A percentile compares a stretch with the other conserved stretches of the same genome.
phyloP scores from a whole-genome alignment of 805 yeast genomes.

The Sugiyamaella chiloensis region DNA sequence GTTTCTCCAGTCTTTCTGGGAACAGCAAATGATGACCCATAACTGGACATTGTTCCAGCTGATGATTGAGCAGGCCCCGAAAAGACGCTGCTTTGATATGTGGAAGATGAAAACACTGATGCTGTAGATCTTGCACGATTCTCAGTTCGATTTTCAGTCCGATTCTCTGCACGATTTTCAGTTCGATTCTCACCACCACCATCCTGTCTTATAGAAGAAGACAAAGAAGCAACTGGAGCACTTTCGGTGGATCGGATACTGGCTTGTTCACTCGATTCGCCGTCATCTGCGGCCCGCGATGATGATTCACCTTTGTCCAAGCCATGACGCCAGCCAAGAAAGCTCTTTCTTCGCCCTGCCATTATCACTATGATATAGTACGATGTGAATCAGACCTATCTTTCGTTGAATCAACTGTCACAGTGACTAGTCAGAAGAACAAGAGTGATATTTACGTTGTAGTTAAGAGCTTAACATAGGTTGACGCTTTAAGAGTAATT shows the following conservation, averaged over 20 bases:
- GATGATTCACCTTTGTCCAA: neutral
- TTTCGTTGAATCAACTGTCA: neutral
- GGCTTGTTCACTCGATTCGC: neutral
- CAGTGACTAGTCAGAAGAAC: neutral
- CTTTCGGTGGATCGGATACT: neutral
- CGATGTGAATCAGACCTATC: neutral
- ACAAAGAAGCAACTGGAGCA: neutral
- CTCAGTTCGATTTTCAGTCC: too few relatives aligned
- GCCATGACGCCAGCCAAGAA: neutral
- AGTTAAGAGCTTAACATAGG: too few relatives aligned
- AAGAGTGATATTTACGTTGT: too few relatives aligned
- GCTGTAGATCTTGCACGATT: slow-evolving; percentile 2
- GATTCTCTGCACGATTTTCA: too few relatives aligned
- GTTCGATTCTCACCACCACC: too few relatives aligned
- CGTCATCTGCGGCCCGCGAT: neutral
- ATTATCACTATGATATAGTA: too few relatives aligned
- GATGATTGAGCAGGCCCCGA: slow-evolving; percentile 17
- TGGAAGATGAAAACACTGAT: slow-evolving; percentile 13
- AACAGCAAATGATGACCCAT: slow-evolving; percentile 13
- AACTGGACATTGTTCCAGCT: slow-evolving; percentile 14
- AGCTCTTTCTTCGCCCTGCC: neutral
- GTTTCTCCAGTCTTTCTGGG: slow-evolving; percentile 3
- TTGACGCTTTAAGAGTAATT: neutral
- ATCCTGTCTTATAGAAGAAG: too few relatives aligned
- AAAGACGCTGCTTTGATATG: slow-evolving; percentile 19